phyloP scores from a whole-genome alignment of 257 asterid genomes.

The Solanum corneliomulleri region DNA sequence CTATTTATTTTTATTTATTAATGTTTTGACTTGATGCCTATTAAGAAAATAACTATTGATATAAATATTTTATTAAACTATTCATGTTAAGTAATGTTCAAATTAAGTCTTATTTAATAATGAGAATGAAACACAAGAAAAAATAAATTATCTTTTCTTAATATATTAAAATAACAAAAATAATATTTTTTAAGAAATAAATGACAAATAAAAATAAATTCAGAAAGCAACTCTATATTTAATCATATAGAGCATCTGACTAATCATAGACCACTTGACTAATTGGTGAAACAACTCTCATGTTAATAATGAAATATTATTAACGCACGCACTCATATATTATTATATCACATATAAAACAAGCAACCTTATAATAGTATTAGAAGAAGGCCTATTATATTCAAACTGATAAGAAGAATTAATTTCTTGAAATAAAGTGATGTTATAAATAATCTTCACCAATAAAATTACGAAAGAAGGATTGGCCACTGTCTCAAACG shows the following conservation, averaged over 20 bases:
- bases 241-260: background rate
- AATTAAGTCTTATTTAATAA: background rate
- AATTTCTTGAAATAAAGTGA: background rate
- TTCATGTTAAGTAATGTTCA: no score
- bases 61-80: no score
- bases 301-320: background rate
- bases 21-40: no score
- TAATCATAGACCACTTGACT: background rate
- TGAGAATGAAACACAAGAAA: no score
- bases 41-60: no score
- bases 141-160: no score
- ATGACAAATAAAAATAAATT: no score
- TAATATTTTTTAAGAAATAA: no score
- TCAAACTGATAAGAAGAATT: background rate
- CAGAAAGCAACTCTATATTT: no score
- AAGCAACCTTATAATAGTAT: background rate
- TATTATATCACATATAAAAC: background rate
- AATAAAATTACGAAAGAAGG: background rate
- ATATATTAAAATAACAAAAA: no score
- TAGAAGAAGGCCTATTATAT: background rate
- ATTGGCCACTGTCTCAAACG: background rate
- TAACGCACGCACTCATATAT: background rate
- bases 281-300: background rate
- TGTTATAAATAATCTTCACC: background rate
- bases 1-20: no score